A percentile compares a stretch with the other conserved stretches of the same genome.
These are phyloP conservation scores for Hordeum vulgare DNA, from an alignment of 176 grass and related monocot genomes.

Conservation along the genomic window MorexV3_pseudomolecules_assembly NC_058523.1:542504655-542505154, in stretches of 20 bases:
- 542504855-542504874: neutral
- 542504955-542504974: slow-evolving; percentile 28
- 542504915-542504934: neutral
- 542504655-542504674: slow-evolving; percentile 51
- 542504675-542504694: slow-evolving; percentile 12
- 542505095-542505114: neutral
- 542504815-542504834: neutral
- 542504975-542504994: slow-evolving; percentile 45
- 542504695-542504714: neutral
- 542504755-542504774: neutral
- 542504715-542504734: neutral
- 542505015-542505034: slow-evolving; percentile 36
- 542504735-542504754: neutral
- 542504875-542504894: neutral
- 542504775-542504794: neutral
- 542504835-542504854: neutral
- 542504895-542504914: neutral
- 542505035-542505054: slow-evolving; percentile 35
- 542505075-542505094: slow-evolving; percentile 42
- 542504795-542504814: neutral
- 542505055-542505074: slow-evolving; percentile 27
- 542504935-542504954: neutral
- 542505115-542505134: neutral
- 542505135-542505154: neutral
- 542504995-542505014: slow-evolving; percentile 42